Base-by-base conservation (phyloP, 2,329 filamentous ascomycete genomes). In the Penicillium sp. region DNA sequence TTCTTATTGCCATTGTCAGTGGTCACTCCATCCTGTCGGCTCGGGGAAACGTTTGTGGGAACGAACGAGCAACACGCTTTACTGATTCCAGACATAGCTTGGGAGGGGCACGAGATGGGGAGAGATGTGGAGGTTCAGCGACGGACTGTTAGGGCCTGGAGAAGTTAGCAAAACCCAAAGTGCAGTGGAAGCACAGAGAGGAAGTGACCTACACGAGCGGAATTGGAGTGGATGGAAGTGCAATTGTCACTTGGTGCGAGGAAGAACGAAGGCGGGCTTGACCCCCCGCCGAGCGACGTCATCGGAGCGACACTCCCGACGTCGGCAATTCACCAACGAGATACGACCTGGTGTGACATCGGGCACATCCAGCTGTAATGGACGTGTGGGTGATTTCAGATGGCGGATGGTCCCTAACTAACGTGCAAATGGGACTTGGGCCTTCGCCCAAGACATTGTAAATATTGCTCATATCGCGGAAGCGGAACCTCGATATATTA, bases 21-120 rank as follows among this genome's bases (percentile, higher is more conserved):
- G n/a, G n/a, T n/a, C n/a, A n/a, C n/a, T n/a, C n/a, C n/a, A n/a
- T n/a, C n/a, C 2, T 1, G 10, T 30, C 2, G 16, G 30, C 16
- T 17, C 17, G 4, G 6, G 25, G 17, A n/a, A 39, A 11, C 17
- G 21, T 25, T 20, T 10, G 28, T 10, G 25, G 36, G 28, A n/a
- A 59, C 64, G 39, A 50, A 70, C 68, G 64, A 68, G 65, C 68
- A 71, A 37, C 68, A 71, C 20, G 68, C 68, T 54, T 70, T 67
- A 56, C 65, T 70, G 45, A 69, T 58, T 51, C 64, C 58, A 41
- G 67, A 61, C 67, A 68, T 69, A 40, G 48, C 46, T n/a, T n/a
- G n/a, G 43, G 13, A 60, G 43, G 17, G 38, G 52, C 54, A 34
- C 56, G 54, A 56, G 52, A 47, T 50, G 50, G 16, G 9, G 16